phyloP scores from a whole-genome alignment of 2,329 filamentous ascomycete genomes.

The Phoma sp. region DNA sequence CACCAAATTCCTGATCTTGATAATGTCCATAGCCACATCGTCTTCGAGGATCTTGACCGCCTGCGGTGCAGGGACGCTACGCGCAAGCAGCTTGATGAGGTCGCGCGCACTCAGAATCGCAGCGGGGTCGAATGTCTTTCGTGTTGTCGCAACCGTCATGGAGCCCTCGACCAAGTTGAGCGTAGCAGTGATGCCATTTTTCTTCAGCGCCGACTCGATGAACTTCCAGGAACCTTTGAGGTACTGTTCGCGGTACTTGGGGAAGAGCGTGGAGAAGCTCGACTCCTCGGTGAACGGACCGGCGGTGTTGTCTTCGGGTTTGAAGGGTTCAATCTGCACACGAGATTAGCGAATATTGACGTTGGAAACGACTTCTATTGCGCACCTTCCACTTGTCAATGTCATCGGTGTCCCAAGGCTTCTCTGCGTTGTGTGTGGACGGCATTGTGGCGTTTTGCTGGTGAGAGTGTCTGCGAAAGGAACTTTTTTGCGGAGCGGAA shows the following conservation, averaged over 20 bases:
- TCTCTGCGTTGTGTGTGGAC: slow-evolving; percentile 83
- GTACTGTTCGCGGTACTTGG: slow-evolving; percentile 95
- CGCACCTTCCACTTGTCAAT: slow-evolving; percentile 92
- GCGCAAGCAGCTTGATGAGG: slow-evolving; percentile 88
- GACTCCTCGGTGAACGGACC: slow-evolving; percentile 94
- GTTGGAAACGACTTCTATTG: neutral
- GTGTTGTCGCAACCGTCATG: slow-evolving; percentile 96
- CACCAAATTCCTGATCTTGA: slow-evolving; percentile 91
- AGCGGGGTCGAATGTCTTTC: slow-evolving; percentile 89
- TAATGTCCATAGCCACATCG: slow-evolving; percentile 88
- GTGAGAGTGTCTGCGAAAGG: neutral
- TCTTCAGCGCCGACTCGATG: slow-evolving; percentile 85
- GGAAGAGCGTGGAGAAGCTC: slow-evolving; percentile 85
- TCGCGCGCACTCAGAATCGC: slow-evolving; percentile 93
- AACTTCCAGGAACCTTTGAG: slow-evolving; percentile 92
- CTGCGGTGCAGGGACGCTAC: slow-evolving; percentile 85
- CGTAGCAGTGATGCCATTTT: slow-evolving; percentile 86
- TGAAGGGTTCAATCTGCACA: slow-evolving; percentile 77
- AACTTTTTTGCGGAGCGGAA: slow-evolving; percentile 16
- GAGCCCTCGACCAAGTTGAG: slow-evolving; percentile 94
- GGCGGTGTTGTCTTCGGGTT: slow-evolving; percentile 80
- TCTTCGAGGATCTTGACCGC: slow-evolving; percentile 95
- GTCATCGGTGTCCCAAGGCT: slow-evolving; percentile 85
- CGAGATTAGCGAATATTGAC: slow-evolving; percentile 1
- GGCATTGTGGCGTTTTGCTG: slow-evolving; percentile 66